A percentile compares a stretch with the other conserved stretches of the same genome.
These are phyloP conservation scores for Paspalum notatum DNA, from an alignment of 176 grass and related monocot genomes.

Conservation along the genomic window DNA sequence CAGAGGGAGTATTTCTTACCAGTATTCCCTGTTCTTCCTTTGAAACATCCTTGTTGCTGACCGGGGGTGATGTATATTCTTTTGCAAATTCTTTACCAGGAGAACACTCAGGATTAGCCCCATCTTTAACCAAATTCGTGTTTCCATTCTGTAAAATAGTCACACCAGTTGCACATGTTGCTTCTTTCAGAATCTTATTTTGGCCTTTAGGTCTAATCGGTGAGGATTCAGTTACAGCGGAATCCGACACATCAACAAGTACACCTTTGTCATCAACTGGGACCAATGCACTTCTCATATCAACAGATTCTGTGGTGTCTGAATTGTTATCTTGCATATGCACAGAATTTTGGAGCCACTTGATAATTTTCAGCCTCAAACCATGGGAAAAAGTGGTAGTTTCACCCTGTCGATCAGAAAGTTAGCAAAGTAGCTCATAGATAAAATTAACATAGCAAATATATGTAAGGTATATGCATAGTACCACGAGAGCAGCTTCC, in stretches of 20 bases:
- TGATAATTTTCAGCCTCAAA: constrained; percentile 92
- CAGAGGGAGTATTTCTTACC: constrained; percentile 46
- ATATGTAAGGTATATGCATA: constrained; percentile 24
- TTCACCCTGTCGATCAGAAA: constrained; percentile 74
- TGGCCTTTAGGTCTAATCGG: constrained; percentile 48
- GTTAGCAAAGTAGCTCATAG: constrained; percentile 43
- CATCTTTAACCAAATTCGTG: constrained; percentile 45
- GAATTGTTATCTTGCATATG: constrained; percentile 54
- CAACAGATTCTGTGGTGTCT: constrained; percentile 41
- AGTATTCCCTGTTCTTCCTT: constrained; percentile 50
- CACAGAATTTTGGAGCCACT: constrained; percentile 77
- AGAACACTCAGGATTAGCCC: constrained; percentile 33
- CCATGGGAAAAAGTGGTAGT: constrained; percentile 96
- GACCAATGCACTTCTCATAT: constrained; percentile 40
- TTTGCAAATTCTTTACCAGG: constrained; percentile 47
- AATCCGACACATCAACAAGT: constrained; percentile 45
- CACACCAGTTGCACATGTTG: constrained; percentile 39
- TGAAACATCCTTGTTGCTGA: constrained; percentile 33
- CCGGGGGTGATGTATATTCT: constrained; percentile 39
- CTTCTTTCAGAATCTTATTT: constrained; percentile 40
- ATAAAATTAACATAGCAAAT: constrained; percentile 41
- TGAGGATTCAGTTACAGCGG: constrained; percentile 40
- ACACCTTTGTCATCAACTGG: constrained; percentile 36
- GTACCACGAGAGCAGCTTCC: constrained; percentile 94
- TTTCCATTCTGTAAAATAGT: constrained; percentile 56